These are phyloP conservation scores for Podaxis sp. DNA, from an alignment of 768 basidiomycete species.

Conservation along the genomic window DNA sequence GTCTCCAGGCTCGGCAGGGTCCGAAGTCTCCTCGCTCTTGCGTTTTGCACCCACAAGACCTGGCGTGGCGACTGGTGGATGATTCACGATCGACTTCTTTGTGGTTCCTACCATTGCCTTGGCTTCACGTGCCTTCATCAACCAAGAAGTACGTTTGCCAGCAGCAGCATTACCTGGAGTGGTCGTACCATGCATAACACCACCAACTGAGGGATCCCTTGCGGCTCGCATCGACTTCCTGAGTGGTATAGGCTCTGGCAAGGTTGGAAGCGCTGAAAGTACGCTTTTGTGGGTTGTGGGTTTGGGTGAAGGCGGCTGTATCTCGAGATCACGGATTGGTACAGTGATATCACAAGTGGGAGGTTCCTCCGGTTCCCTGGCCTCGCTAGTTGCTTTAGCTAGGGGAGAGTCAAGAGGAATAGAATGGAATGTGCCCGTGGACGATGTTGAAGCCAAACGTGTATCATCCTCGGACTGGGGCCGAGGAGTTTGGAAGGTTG, in stretches of 20 bases:
- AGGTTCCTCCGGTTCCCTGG: slow-evolving; percentile 14
- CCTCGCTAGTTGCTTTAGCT: slow-evolving; percentile 5
- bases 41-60: slow-evolving; percentile 44
- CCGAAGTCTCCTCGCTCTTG: slow-evolving; percentile 58
- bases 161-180: slow-evolving; percentile 42
- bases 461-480: slow-evolving; percentile 3
- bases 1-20: slow-evolving; percentile 28
- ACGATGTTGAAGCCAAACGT: slow-evolving; percentile 28
- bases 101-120: slow-evolving; percentile 62
- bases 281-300: slow-evolving; percentile 1
- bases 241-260: slow-evolving; percentile 68
- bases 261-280: slow-evolving; percentile 41
- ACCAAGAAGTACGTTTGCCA: slow-evolving; percentile 78
- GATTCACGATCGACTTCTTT: slow-evolving; percentile 30
- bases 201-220: slow-evolving; percentile 42
- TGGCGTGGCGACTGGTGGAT: not conserved
- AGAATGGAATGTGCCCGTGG: slow-evolving; percentile 36
- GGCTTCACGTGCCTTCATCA: slow-evolving; percentile 73
- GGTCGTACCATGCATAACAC: slow-evolving; percentile 31
- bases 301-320: slow-evolving; percentile 1
- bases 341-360: slow-evolving; percentile 16
- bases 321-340: slow-evolving; percentile 7
- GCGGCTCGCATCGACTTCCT: slow-evolving; percentile 62
- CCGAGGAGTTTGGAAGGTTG: not conserved
- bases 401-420: slow-evolving; percentile 38